phyloP scores from a whole-genome alignment of 2,329 filamentous ascomycete species.

The Leptoxyphium fumago region DNA sequence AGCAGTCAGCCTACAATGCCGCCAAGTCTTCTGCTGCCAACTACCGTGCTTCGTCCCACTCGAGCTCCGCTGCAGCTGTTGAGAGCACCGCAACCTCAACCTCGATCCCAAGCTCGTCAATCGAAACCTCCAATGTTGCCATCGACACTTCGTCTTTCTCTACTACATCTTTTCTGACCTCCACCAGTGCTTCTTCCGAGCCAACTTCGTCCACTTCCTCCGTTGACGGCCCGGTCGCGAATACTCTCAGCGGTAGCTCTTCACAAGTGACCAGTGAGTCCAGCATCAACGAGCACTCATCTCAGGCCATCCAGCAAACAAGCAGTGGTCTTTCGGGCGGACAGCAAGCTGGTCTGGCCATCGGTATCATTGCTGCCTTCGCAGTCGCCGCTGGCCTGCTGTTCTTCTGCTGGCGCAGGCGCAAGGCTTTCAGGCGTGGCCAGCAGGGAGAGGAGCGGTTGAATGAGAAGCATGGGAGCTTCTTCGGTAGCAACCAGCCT shows the following conservation, averaged over 20 bases:
- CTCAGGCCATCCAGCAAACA: conserved; percentile 1
- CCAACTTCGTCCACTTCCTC: not conserved
- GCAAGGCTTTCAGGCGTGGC: conserved; percentile 38
- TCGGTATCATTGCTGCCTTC: conserved; percentile 62
- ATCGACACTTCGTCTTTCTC: not conserved
- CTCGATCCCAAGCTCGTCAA: not conserved
- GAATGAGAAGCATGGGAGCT: conserved; percentile 23
- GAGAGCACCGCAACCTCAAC: not conserved
- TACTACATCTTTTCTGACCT: not conserved
- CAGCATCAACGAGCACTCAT: not conserved
- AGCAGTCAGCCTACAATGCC: not conserved
- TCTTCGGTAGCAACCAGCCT: conserved; percentile 3
- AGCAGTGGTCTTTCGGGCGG: conserved; percentile 29
- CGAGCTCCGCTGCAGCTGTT: not conserved
- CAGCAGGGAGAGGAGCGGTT: conserved; percentile 27
- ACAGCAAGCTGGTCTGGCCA: conserved; percentile 66
- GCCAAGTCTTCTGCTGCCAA: not conserved
- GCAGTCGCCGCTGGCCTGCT: conserved; percentile 51
- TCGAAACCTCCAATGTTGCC: not conserved
- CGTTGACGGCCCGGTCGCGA: not conserved
- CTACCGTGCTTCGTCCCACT: not conserved
- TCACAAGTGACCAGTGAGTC: not conserved
- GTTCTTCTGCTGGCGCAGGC: conserved; percentile 58
- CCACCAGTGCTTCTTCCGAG: not conserved
- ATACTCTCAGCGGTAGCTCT: not conserved